Percentiles rank a stretch among this genome's conserved stretches.
These are phyloP conservation scores for Otatea glauca DNA, from an alignment of 176 grass and related monocot genomes.

Conservation along the genomic window DNA sequence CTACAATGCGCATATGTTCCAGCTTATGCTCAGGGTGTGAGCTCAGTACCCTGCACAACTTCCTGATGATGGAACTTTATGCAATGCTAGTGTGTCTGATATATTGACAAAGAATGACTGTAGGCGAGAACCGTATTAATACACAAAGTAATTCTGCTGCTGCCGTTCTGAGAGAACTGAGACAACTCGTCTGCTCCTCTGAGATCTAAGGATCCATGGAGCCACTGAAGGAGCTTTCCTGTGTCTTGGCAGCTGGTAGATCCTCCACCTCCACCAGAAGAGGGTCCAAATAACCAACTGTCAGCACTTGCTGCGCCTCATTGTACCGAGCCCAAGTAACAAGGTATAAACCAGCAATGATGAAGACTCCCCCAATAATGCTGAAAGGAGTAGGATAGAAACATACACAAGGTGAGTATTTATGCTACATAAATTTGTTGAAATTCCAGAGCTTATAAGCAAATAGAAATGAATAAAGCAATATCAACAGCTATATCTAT, in stretches of 20 bases:
- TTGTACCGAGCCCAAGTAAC: slow-evolving; percentile 85
- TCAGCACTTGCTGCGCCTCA: slow-evolving; percentile 46
- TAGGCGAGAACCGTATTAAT: background rate
- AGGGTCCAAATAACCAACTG: slow-evolving; percentile 44
- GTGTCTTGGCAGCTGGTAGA: slow-evolving; percentile 41
- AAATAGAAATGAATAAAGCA: background rate
- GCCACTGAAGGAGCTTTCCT: slow-evolving; percentile 49
- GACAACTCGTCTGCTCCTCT: background rate
- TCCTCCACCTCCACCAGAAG: slow-evolving; percentile 57
- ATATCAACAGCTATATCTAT: background rate
- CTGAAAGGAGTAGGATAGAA: slow-evolving; percentile 48
- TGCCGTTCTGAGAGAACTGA: background rate
- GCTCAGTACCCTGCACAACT: background rate
- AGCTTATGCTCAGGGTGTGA: slow-evolving; percentile 20
- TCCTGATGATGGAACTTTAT: slow-evolving; percentile 21
- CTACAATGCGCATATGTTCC: background rate
- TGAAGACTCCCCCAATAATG: slow-evolving; percentile 71
- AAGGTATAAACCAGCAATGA: slow-evolving; percentile 82
- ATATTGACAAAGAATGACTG: background rate
- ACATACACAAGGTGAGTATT: background rate
- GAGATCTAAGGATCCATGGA: slow-evolving; percentile 39
- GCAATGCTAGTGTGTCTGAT: background rate
- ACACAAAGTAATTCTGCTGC: slow-evolving; percentile 18
- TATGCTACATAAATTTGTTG: background rate
- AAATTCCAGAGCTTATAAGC: background rate